These are phyloP conservation scores for Stemphylium lycopersici DNA, from an alignment of 2,329 filamentous ascomycete species.

Conservation along the genomic window DNA sequence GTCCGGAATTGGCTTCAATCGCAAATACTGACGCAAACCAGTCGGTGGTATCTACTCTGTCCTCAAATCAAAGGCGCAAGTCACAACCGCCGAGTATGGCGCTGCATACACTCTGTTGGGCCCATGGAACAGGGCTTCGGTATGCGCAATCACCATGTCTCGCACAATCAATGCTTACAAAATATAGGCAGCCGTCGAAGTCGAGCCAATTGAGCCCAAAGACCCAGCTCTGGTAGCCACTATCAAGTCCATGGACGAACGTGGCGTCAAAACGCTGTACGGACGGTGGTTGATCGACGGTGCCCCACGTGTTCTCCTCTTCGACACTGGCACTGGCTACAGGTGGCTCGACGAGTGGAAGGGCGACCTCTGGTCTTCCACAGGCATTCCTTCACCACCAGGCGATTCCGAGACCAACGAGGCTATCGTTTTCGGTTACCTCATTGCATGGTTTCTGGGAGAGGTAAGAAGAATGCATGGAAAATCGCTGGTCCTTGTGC, in stretches of 20 bases:
- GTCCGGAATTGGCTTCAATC: constrained; percentile 5
- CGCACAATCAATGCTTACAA: constrained; percentile 21
- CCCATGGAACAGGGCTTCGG: constrained; percentile 88
- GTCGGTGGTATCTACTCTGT: constrained; percentile 99
- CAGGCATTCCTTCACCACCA: constrained; percentile 91
- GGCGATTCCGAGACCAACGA: constrained; percentile 96
- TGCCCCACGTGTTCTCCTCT: constrained; percentile 88
- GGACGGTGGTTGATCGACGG: constrained; percentile 98
- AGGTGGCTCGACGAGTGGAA: constrained; percentile 96
- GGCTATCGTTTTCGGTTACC: constrained; percentile 94
- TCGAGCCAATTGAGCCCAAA: constrained; percentile 87
- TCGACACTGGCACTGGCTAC: constrained; percentile 94
- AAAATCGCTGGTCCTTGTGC: constrained; percentile 1
- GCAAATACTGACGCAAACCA: constrained; percentile 48
- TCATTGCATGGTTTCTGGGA: constrained; percentile 97
- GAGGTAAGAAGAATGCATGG: constrained; percentile 67
- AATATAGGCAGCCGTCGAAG: constrained; percentile 88
- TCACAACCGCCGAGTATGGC: constrained; percentile 98
- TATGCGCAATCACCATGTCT: constrained; percentile 55
- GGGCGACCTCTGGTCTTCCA: constrained; percentile 88
- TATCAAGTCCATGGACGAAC: constrained; percentile 90
- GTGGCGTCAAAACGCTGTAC: constrained; percentile 88
- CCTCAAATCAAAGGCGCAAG: constrained; percentile 97
- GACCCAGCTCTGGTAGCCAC: constrained; percentile 79
- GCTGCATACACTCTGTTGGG: constrained; percentile 95